Evolutionary conservation across 2,329 filamentous ascomycete species (phyloP).

Genomic region (Neopestalotiopsis rosae): DNA sequence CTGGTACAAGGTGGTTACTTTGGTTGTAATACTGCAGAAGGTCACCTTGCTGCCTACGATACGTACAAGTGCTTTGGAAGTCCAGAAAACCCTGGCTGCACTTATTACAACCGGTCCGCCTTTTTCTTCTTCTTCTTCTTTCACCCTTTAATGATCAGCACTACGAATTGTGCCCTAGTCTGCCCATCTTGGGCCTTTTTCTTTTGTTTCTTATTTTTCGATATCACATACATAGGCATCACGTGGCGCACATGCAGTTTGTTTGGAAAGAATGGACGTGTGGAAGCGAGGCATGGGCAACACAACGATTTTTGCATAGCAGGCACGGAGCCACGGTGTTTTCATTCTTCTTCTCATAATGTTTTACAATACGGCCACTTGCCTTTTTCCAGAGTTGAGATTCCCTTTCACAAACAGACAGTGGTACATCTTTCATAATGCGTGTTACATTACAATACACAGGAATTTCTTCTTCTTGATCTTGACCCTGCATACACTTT

Average conservation of each 20-base stretch:
- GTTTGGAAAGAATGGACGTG: background rate
- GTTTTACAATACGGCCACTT: background rate
- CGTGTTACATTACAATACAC: no score
- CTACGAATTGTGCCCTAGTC: background rate
- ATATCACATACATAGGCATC: background rate
- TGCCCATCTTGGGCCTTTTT: background rate
- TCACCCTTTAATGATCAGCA: background rate
- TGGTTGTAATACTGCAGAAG: slow-evolving; percentile 66
- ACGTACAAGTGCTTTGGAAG: background rate
- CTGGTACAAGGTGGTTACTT: slow-evolving; percentile 77
- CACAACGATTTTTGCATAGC: background rate
- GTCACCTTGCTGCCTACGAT: background rate
- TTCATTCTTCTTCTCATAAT: background rate
- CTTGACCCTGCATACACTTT: no score
- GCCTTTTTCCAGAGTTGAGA: background rate
- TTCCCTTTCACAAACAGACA: background rate
- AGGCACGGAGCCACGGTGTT: background rate
- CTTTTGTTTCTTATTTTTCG: background rate
- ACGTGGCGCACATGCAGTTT: background rate
- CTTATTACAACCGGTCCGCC: background rate
- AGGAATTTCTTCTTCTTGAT: no score
- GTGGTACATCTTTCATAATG: background rate
- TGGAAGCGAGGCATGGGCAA: background rate
- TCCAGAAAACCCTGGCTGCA: background rate
- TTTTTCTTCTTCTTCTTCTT: background rate